Base-by-base conservation (phyloP, 768 basidiomycete genomes). In the Naganishia vishniacii region DNA sequence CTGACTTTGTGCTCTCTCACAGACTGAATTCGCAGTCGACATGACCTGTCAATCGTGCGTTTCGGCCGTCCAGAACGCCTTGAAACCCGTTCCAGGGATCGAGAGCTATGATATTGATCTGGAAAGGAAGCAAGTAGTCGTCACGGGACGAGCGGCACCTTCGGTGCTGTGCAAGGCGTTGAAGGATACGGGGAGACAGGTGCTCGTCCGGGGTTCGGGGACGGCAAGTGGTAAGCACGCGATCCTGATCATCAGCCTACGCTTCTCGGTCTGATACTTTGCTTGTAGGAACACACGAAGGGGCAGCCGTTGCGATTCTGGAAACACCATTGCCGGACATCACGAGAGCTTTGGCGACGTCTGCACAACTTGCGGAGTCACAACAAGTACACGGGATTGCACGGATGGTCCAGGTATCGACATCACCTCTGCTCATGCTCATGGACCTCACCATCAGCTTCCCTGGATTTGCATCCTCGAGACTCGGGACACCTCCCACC, bases 21-120 rank as follows among this genome's bases (percentile, higher is more conserved):
- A 77, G 76, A 75, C 74, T 66, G 76, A 77, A 59, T 77, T 77
- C 51, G 76, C 76, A 44, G 76, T 77, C 42, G 76, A 77, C 62
- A 77, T 77, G 76, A 77, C 76, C 3, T 77, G 76, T 49, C 72
- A 77, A 64, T 72, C 67, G 31, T 77, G 76, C 56, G 76, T 77
- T 44, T 65, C 71, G n/a, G 70, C 73, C 18, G 76, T 77, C 0
- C 60, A 62, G 25, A 61, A 64, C 0, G 69, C 73, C 18, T 62
- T 77, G 20, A 47, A 65, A 18, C 66, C 70, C 46, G 48, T 75
- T 28, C 31, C 44, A 66, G 75, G 75, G 7, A 69, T 77, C 20
- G 76, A 77, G 48, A 62, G 72, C 25, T 75, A 72, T 56, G 74
- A 75, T 46, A 74, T 77, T 20, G 74, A 75, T 65, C 67, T 77